Base-by-base conservation (phyloP, 1,284 basidiomycete genomes). In the Ustilago crameri region DNA sequence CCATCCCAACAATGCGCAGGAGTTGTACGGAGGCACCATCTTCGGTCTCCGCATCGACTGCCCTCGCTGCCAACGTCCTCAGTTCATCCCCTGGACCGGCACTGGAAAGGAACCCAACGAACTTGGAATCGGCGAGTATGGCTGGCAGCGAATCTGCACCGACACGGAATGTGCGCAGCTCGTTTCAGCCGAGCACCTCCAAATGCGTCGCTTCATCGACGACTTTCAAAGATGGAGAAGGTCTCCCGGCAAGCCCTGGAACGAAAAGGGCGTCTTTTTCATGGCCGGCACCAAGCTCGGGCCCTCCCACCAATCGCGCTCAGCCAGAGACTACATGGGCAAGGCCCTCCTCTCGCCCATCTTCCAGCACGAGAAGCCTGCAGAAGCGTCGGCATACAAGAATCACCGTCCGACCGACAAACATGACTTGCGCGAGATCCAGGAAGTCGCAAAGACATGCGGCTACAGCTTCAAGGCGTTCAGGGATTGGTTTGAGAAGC, bases 251-350 rank as follows among this genome's bases (percentile, higher is more conserved):
- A 38, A 49, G 17, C 47, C 51, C 9, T 23, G 38, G 9, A 22
- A 17, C 18, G 37, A 20, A 9, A 40, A 48, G 30, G 9, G 14
- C 7, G 51, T 58, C 41, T 71, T 53, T 30, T 71, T 66, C 48
- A 62, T 71, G 68, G 68, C 68, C 5, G 68, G 68, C 17, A 65
- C 68, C 40, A 57, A 61, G 68, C 49, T 66, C 9, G 53, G 53
- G 15, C 45, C 55, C 17, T 34, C 32, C n/a, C 44, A 58, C 37
- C 48, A 26, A 20, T 43, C 60, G 35, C 51, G 46, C 10, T 41
- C 58, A 27, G 38, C 53, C n/a, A 32, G 47, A 26, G 68, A 71
- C 23, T 42, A 57, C 15, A 47, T 66, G 18, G 68, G 68, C 23
- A 62, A 66, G 17, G 30, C 38, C 4, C 43, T 66, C 15, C 56